These are phyloP conservation scores for Alternaria viburni DNA, from an alignment of 2,329 filamentous ascomycete genomes.

Conservation along the genomic window DNA sequence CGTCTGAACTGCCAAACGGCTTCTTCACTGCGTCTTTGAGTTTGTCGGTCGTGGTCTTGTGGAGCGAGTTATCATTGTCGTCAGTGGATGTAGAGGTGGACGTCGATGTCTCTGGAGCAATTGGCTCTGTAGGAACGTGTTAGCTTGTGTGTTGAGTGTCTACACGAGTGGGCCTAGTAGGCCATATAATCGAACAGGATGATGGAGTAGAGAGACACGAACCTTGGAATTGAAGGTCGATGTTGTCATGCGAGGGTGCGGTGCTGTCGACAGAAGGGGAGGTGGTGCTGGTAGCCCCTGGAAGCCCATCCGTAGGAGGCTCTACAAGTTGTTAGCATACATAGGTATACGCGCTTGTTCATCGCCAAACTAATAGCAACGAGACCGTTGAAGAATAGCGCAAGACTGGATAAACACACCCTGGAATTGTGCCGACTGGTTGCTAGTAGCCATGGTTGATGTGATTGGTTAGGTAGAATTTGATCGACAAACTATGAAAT, in stretches of 20 bases:
- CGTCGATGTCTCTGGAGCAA: background rate
- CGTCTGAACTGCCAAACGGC: slow-evolving; percentile 1
- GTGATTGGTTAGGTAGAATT: background rate
- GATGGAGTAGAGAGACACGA: background rate
- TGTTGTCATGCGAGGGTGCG: background rate
- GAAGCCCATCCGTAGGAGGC: slow-evolving; percentile 3
- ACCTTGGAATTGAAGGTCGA: slow-evolving; percentile 13
- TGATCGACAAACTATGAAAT: background rate
- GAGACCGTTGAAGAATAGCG: background rate
- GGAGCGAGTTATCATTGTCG: background rate
- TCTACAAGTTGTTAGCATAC: slow-evolving; percentile 1
- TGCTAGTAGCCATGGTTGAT: slow-evolving; percentile 3
- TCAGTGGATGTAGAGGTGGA: background rate
- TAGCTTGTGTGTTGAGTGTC: background rate
- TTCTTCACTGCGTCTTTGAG: slow-evolving; percentile 16
- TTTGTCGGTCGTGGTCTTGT: slow-evolving; percentile 9
- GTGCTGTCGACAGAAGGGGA: background rate
- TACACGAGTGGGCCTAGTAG: background rate
- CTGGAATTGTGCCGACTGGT: slow-evolving; percentile 12
- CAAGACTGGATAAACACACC: slow-evolving; percentile 1
- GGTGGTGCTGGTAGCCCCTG: background rate
- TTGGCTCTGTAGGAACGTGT: slow-evolving; percentile 5
- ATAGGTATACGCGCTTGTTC: background rate
- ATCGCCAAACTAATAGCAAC: background rate
- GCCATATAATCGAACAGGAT: background rate